Evolutionary conservation across 23 red algal genomes (phyloP).

Genomic region (Cyanidioschyzon merolae): DNA sequence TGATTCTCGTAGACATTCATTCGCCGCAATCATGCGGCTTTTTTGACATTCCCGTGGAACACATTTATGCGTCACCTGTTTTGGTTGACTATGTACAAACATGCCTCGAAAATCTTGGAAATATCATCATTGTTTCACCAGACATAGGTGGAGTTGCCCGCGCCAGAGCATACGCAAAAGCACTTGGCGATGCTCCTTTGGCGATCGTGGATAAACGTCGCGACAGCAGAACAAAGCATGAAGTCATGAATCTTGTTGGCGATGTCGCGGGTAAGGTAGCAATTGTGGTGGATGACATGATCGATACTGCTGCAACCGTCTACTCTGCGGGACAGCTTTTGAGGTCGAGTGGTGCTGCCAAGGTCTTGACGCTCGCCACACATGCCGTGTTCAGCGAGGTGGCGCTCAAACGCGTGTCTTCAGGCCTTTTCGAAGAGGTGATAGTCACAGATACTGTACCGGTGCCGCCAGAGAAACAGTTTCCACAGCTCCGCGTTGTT

Average conservation of each 20-base stretch:
- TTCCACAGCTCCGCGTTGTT: slow-evolving; percentile 74
- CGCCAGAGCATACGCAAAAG: slow-evolving; percentile 86
- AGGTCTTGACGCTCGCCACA: slow-evolving; percentile 76
- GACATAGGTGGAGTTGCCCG: slow-evolving; percentile 92
- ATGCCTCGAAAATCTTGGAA: slow-evolving; percentile 32
- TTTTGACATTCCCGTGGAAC: slow-evolving; percentile 98
- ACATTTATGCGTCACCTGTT: slow-evolving; percentile 72
- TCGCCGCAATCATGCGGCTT: slow-evolving; percentile 99
- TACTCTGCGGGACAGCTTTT: slow-evolving; percentile 67
- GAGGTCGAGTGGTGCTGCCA: slow-evolving; percentile 48
- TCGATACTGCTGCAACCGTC: slow-evolving; percentile 90
- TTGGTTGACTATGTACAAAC: slow-evolving; percentile 52
- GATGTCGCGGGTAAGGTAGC: slow-evolving; percentile 78
- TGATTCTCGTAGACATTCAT: slow-evolving; percentile 94
- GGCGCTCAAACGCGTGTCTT: slow-evolving; percentile 75
- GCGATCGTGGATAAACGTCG: slow-evolving; percentile 98
- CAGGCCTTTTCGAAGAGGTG: slow-evolving; percentile 87
- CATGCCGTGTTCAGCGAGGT: slow-evolving; percentile 85
- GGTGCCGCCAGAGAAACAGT: slow-evolving; percentile 58
- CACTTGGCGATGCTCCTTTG: slow-evolving; percentile 65
- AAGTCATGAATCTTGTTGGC: slow-evolving; percentile 90
- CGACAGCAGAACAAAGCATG: slow-evolving; percentile 57
- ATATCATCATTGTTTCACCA: slow-evolving; percentile 81
- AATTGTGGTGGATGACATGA: slow-evolving; percentile 97
- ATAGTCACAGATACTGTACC: slow-evolving; percentile 82